Percentiles rank a stretch among this genome's conserved stretches.
phyloP scores from a whole-genome alignment of 108 stramenopile genomes.

The Nitzschia palea region DNA sequence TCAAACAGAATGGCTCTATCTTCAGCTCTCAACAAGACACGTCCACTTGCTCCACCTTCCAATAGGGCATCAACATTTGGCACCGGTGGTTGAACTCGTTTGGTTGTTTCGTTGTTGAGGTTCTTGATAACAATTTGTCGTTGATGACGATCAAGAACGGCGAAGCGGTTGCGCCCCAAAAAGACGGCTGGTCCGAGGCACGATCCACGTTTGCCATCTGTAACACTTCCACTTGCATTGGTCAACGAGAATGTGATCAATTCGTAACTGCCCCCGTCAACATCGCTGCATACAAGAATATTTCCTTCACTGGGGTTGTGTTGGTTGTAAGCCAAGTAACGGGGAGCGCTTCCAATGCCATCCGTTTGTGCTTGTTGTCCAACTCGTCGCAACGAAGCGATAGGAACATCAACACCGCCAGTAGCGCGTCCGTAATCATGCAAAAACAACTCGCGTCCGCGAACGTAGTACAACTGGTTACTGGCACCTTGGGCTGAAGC shows the following conservation, averaged over 20 bases:
- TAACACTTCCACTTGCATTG: constrained; percentile 75
- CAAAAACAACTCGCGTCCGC: constrained; percentile 93
- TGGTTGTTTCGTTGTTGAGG: constrained; percentile 94
- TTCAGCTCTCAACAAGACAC: constrained; percentile 91
- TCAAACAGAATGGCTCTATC: constrained; percentile 97
- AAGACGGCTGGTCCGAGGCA: constrained; percentile 94
- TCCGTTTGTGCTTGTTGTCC: constrained; percentile 91
- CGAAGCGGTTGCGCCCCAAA: constrained; percentile 94
- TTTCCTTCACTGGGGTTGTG: constrained; percentile 94
- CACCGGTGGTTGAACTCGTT: constrained; percentile 88
- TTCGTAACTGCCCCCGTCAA: constrained; percentile 96
- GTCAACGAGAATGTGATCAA: constrained; percentile 86
- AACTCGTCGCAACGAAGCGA: constrained; percentile 89
- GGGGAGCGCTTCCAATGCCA: constrained; percentile 90
- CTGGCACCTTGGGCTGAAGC: constrained; percentile 71
- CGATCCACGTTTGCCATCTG: constrained; percentile 91
- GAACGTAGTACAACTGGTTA: constrained; percentile 91
- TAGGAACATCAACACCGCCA: constrained; percentile 87
- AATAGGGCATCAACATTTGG: constrained; percentile 91
- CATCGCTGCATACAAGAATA: constrained; percentile 85
- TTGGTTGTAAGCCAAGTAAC: constrained; percentile 91
- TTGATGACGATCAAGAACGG: constrained; percentile 89
- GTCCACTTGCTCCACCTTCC: constrained; percentile 93
- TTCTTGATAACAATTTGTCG: constrained; percentile 96
- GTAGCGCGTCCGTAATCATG: constrained; percentile 82